Conservation (phyloP, 225 moss, liverwort and hornwort genomes). For the Marchantia paleacea region DNA sequence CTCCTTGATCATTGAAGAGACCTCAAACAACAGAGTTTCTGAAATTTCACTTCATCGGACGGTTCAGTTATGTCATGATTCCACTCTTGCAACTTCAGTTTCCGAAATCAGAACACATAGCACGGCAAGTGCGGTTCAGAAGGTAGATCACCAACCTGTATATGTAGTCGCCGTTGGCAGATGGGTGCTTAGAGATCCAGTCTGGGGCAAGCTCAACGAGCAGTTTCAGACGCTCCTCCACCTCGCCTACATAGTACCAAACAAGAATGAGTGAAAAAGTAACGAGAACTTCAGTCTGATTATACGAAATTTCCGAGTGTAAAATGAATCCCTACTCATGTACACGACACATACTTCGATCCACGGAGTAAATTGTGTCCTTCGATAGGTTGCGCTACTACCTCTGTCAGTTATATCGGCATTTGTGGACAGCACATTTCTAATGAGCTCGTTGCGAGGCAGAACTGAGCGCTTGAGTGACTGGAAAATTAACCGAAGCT, state of each 20-base stretch:
- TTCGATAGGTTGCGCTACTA: slow-evolving; percentile 19
- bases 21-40: not conserved
- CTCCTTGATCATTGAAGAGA: not conserved
- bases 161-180: slow-evolving; percentile 63
- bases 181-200: slow-evolving; percentile 70
- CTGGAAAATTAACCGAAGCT: slow-evolving; percentile 89
- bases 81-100: not conserved
- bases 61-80: no score
- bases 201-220: slow-evolving; percentile 79
- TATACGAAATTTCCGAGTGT: no score
- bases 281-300: no score
- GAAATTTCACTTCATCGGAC: not conserved
- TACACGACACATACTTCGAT: no score
- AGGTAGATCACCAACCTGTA: slow-evolving; percentile 54
- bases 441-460: slow-evolving; percentile 69
- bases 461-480: slow-evolving; percentile 72
- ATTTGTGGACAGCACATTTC: slow-evolving; percentile 65
- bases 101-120: not conserved
- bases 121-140: not conserved
- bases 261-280: no score
- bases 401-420: slow-evolving; percentile 66
- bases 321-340: no score
- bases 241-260: slow-evolving; percentile 38
- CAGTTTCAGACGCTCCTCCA: slow-evolving; percentile 74
- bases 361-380: no score